phyloP scores from a whole-genome alignment of 176 grass and related monocot genomes.

The Eleusine coracana region DNA sequence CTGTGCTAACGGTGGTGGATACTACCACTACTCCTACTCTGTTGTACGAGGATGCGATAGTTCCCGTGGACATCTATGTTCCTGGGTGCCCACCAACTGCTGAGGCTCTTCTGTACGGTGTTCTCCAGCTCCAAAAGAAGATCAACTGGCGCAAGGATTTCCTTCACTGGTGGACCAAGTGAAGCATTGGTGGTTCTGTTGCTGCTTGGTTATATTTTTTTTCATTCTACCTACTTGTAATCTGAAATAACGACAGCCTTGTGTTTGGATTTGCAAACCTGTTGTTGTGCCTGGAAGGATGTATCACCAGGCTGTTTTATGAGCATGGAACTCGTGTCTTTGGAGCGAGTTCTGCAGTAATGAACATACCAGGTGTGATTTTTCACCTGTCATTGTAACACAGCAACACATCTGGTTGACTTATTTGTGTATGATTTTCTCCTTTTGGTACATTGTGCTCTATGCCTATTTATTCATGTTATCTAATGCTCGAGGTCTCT shows the following conservation, averaged over 20 bases:
- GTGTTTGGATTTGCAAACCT: slow-evolving; percentile 31
- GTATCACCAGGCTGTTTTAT: slow-evolving; percentile 5
- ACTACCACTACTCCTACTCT: slow-evolving; percentile 97
- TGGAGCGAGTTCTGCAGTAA: slow-evolving; percentile 27
- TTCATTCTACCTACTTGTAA: slow-evolving; percentile 16
- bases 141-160: slow-evolving; percentile 98
- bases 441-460: background rate
- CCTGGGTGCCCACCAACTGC: slow-evolving; percentile 95
- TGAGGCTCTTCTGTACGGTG: slow-evolving; percentile 90
- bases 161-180: slow-evolving; percentile 97
- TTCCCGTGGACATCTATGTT: slow-evolving; percentile 91
- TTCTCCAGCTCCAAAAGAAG: slow-evolving; percentile 98
- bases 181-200: slow-evolving; percentile 32
- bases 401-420: background rate
- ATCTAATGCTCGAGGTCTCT: too few relatives aligned
- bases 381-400: slow-evolving; percentile 36
- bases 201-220: slow-evolving; percentile 31
- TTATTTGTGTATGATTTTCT: slow-evolving; percentile 2
- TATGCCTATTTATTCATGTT: background rate
- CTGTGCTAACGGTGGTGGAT: slow-evolving; percentile 94
- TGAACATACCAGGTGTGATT: slow-evolving; percentile 2
- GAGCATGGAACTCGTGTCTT: slow-evolving; percentile 25
- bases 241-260: slow-evolving; percentile 55
- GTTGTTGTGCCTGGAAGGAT: slow-evolving; percentile 40
- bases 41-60: slow-evolving; percentile 97